Evolutionary conservation across 2,329 filamentous ascomycete genomes (phyloP).

Genomic region (Clarireedia sp.): DNA sequence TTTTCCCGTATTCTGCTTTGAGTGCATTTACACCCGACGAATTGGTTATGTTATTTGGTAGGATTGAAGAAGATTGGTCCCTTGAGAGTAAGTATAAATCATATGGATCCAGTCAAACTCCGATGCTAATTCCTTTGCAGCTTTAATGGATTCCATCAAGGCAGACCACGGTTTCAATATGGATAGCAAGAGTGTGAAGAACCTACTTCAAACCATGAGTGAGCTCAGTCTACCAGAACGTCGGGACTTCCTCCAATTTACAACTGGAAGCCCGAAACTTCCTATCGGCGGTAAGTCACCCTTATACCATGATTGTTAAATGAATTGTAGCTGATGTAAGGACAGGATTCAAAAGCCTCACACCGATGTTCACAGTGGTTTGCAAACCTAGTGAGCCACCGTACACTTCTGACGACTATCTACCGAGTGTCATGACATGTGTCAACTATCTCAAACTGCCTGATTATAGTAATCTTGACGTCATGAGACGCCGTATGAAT

Average conservation of each 20-base stretch:
- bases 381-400: constrained; percentile 97
- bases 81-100: constrained; percentile 70
- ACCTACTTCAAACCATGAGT: constrained; percentile 90
- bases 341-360: constrained; percentile 88
- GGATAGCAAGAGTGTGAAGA: constrained; percentile 92
- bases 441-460: constrained; percentile 98
- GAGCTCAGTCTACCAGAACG: constrained; percentile 67
- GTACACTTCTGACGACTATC: constrained; percentile 88
- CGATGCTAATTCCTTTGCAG: constrained; percentile 36
- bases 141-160: constrained; percentile 96
- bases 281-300: constrained; percentile 80
- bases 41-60: constrained; percentile 87
- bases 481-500: constrained; percentile 69
- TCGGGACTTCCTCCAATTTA: constrained; percentile 93
- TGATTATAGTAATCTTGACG: constrained; percentile 75
- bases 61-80: constrained; percentile 92
- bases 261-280: constrained; percentile 94
- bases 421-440: constrained; percentile 99
- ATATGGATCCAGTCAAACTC: neutral
- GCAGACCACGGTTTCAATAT: constrained; percentile 98
- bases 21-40: constrained; percentile 93
- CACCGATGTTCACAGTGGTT: constrained; percentile 97
- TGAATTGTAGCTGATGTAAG: constrained; percentile 28
- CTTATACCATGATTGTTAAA: neutral
- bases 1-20: constrained; percentile 89